Base-by-base conservation (phyloP, 2,329 filamentous ascomycete genomes). In the Zymoseptoria brevis region DNA sequence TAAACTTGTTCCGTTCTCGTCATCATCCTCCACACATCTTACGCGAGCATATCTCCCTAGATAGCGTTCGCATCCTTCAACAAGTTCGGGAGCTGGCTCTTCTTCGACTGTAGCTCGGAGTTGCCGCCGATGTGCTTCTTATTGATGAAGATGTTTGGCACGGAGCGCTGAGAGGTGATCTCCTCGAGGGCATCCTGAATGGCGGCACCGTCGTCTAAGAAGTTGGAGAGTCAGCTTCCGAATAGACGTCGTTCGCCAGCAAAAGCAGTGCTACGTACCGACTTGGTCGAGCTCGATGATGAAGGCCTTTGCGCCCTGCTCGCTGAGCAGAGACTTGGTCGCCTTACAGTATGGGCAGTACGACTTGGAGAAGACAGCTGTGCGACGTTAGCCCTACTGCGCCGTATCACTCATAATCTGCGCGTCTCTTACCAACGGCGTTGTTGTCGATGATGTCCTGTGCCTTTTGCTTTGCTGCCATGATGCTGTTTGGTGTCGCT, bases 121-220 rank as follows among this genome's bases (percentile, higher is more conserved):
- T 97, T 97, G 67, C 94, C 94, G 64, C 94, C 94, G 74, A 99
- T 95, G 78, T 96, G 93, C 80, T 95, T 80, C 79, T 91, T 79
- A 68, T 79, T 79, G 77, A 99, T 97, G 81, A 89, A 97, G 79
- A 96, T 88, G 80, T 97, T 97, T 70, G 94, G 94, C 5, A 99
- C 94, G 69, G 89, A 93, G 71, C 86, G 82, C 82, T 99, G 94
- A 74, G 83, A 81, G 59, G 86, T 90, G 69, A 97, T 83, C 64
- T 93, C 83, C 67, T 83, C 75, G 62, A 99, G 88, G 24, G 91
- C 90, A 65, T 85, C 80, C 80, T 99, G 94, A 71, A 99, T 84
- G 11, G 80, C 91, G 66, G 78, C 74, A 65, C 94, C 93, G 72
- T 97, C 93, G 64, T 87, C 90, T 95, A 67, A 54, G 19, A 16